These are phyloP conservation scores for Paramarasmius palmivorus DNA, from an alignment of 1,284 basidiomycete genomes.

Conservation along the genomic window DNA sequence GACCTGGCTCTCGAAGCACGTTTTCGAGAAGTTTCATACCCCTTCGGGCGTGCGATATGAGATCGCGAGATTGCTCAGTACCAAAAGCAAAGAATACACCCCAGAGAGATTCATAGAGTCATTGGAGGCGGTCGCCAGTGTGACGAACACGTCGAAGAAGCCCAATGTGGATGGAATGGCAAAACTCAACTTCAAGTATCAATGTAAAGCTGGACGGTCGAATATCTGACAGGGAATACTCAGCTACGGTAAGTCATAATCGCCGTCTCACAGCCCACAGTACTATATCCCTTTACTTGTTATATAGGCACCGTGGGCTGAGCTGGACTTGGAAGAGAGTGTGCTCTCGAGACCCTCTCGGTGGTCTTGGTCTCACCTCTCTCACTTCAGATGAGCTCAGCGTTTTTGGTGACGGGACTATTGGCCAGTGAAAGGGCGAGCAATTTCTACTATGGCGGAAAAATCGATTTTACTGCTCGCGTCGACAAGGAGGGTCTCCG, in stretches of 20 bases:
- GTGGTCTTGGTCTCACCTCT: neutral
- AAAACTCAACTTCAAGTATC: neutral
- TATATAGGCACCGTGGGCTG: conserved; percentile 13
- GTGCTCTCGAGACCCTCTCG: conserved; percentile 4
- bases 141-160: neutral
- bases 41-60: conserved; percentile 9
- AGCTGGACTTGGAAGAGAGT: conserved; percentile 11
- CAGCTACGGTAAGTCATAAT: neutral
- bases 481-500: neutral
- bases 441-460: conserved; percentile 6
- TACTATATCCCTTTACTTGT: too few species aligned
- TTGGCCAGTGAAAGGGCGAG: neutral
- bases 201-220: neutral
- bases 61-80: neutral
- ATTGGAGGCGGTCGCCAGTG: too few species aligned
- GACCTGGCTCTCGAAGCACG: neutral
- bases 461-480: conserved; percentile 9
- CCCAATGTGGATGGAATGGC: neutral
- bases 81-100: neutral
- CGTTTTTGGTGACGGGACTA: too few species aligned
- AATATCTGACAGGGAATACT: neutral
- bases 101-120: neutral
- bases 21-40: neutral
- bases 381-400: neutral
- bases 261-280: too few species aligned